These are phyloP conservation scores for Groenewaldozyma auringiensis DNA, from an alignment of 1,139 yeast genomes.

Conservation along the genomic window DNA sequence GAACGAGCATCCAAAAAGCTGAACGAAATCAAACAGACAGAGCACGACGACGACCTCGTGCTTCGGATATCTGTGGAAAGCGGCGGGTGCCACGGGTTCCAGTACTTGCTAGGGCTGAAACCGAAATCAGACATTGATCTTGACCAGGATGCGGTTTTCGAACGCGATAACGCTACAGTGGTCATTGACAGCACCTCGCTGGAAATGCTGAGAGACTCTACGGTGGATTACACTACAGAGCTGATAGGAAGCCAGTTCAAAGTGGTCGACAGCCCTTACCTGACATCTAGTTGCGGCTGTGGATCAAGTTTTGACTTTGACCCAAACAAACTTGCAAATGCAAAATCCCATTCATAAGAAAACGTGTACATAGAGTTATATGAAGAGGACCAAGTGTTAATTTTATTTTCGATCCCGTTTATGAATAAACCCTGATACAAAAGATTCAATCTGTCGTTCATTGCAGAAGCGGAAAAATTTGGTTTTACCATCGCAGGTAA, in stretches of 20 bases:
- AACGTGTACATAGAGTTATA: neutral
- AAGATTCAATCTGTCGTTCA: neutral
- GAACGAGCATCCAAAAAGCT: conserved; percentile 49
- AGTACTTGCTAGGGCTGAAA: conserved; percentile 65
- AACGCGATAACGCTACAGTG: conserved; percentile 60
- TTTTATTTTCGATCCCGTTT: too few relatives aligned
- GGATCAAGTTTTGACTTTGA: conserved; percentile 92
- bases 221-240: conserved; percentile 83
- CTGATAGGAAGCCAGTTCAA: conserved; percentile 93
- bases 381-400: too few relatives aligned
- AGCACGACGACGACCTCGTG: conserved; percentile 53
- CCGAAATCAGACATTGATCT: conserved; percentile 38
- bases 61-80: conserved; percentile 80
- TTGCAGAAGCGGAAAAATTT: conserved; percentile 11
- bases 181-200: conserved; percentile 75
- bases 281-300: conserved; percentile 93
- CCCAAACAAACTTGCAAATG: conserved; percentile 31
- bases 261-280: conserved; percentile 81
- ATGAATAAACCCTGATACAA: neutral
- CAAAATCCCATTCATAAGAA: neutral
- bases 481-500: conserved; percentile 18
- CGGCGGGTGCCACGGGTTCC: conserved; percentile 99
- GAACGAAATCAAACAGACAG: conserved; percentile 47
- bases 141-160: conserved; percentile 48
- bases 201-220: conserved; percentile 76